phyloP scores from a whole-genome alignment of 805 yeast genomes.

The Candida golubevii region DNA sequence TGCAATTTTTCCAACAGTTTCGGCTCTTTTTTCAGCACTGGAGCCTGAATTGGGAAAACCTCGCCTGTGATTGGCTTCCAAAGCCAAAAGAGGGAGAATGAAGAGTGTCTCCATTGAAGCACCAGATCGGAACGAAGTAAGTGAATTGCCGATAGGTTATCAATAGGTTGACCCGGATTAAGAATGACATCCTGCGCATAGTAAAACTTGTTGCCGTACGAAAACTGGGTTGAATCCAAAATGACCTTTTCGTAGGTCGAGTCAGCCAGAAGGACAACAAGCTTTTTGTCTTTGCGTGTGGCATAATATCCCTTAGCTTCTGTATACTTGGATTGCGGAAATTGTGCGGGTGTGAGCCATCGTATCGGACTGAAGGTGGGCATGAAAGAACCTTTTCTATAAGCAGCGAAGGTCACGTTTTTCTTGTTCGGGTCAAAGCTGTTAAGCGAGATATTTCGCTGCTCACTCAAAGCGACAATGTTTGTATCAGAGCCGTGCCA shows the following conservation, averaged over 20 bases:
- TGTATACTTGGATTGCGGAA: conserved; percentile 19
- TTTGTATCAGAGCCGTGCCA: conserved; percentile 21
- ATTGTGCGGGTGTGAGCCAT: conserved; percentile 32
- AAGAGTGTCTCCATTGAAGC: conserved; percentile 42
- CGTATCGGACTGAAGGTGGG: conserved; percentile 11
- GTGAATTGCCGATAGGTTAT: conserved; percentile 40
- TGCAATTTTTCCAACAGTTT: conserved; percentile 21
- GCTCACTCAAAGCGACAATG: conserved; percentile 18
- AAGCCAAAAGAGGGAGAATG: conserved; percentile 36
- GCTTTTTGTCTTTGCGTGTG: conserved; percentile 13
- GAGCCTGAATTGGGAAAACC: conserved; percentile 34
- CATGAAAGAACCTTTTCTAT: conserved; percentile 19
- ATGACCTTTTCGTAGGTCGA: conserved; percentile 25
- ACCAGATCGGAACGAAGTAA: conserved; percentile 50
- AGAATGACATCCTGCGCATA: conserved; percentile 32
- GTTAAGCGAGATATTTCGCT: conserved; percentile 30
- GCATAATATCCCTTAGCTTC: conserved; percentile 29
- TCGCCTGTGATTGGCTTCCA: conserved; percentile 23
- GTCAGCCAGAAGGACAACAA: conserved; percentile 25
- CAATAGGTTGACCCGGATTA: conserved; percentile 39
- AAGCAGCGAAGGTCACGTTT: conserved; percentile 27
- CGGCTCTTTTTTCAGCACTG: conserved; percentile 3
- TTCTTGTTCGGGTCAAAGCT: conserved; percentile 22
- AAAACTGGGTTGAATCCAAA: conserved; percentile 31
- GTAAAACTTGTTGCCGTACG: conserved; percentile 38